A percentile compares a stretch with the other conserved stretches of the same genome.
Evolutionary conservation across 2,329 filamentous ascomycete genomes (phyloP).

Genomic region (Rhinocladiella mackenziei): DNA sequence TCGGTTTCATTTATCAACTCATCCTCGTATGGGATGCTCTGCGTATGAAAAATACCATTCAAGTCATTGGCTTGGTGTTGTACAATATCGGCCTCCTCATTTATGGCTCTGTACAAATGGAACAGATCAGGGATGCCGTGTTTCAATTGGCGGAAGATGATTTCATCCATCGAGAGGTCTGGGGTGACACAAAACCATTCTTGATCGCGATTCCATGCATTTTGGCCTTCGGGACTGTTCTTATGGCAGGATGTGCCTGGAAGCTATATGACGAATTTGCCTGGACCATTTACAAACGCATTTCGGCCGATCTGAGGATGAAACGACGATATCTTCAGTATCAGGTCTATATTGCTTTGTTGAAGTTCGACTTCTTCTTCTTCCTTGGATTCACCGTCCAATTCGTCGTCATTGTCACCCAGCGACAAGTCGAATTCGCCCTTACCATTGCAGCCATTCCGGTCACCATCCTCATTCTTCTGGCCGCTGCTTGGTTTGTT

Average conservation of each 20-base stretch:
- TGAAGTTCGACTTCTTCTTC: slow-evolving; percentile 99
- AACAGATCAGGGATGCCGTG: slow-evolving; percentile 79
- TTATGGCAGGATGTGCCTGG: slow-evolving; percentile 77
- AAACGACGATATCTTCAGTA: slow-evolving; percentile 95
- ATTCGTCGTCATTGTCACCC: slow-evolving; percentile 86
- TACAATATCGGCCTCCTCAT: slow-evolving; percentile 89
- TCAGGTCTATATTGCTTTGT: slow-evolving; percentile 94
- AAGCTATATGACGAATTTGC: slow-evolving; percentile 98
- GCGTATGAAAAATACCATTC: slow-evolving; percentile 94
- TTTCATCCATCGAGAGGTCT: slow-evolving; percentile 56
- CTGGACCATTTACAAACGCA: slow-evolving; percentile 99
- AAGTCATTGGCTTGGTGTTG: slow-evolving; percentile 89
- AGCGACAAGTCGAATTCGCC: slow-evolving; percentile 68
- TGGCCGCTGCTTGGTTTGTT: slow-evolving; percentile 80
- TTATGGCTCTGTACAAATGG: slow-evolving; percentile 88
- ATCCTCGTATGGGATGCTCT: slow-evolving; percentile 90
- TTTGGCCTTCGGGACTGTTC: slow-evolving; percentile 68
- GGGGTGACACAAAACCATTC: slow-evolving; percentile 66
- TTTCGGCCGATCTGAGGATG: slow-evolving; percentile 93
- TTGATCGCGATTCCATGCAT: slow-evolving; percentile 82
- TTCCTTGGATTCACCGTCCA: slow-evolving; percentile 98
- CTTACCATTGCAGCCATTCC: slow-evolving; percentile 87
- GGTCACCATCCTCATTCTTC: slow-evolving; percentile 81
- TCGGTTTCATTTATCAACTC: slow-evolving; percentile 90
- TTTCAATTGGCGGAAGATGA: slow-evolving; percentile 45